phyloP scores from a whole-genome alignment of 2,329 filamentous ascomycete species.

The Hymenoscyphus fraxineus region DNA sequence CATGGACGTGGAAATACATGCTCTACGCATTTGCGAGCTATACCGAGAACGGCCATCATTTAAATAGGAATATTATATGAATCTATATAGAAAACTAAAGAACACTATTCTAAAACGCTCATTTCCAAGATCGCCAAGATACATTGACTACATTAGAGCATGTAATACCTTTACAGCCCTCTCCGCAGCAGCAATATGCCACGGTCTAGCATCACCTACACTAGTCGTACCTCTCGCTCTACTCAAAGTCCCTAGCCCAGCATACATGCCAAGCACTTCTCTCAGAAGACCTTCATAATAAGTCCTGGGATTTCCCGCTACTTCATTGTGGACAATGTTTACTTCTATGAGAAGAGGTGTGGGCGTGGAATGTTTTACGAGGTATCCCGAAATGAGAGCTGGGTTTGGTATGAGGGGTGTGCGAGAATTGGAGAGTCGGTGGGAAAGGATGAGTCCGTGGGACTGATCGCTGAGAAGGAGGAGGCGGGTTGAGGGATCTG shows the following conservation, averaged over 20 bases:
- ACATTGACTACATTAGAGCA: slow-evolving; percentile 49
- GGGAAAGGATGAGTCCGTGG: slow-evolving; percentile 69
- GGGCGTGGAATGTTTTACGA: slow-evolving; percentile 60
- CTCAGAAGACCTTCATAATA: slow-evolving; percentile 60
- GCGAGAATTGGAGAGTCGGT: slow-evolving; percentile 59
- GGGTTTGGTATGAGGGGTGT: slow-evolving; percentile 53
- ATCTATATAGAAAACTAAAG: too few relatives aligned
- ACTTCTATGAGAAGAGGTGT: slow-evolving; percentile 60
- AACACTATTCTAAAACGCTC: not conserved
- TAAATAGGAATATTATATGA: too few relatives aligned
- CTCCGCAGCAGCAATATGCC: slow-evolving; percentile 71
- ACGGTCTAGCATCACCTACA: slow-evolving; percentile 61
- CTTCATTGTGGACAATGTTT: slow-evolving; percentile 55
- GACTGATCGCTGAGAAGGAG: slow-evolving; percentile 71
- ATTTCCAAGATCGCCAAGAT: not conserved
- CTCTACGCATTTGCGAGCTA: too few relatives aligned
- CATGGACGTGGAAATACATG: too few relatives aligned
- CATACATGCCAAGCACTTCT: slow-evolving; percentile 67
- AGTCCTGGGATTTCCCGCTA: slow-evolving; percentile 32
- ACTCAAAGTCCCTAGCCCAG: slow-evolving; percentile 65
- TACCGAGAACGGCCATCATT: too few relatives aligned
- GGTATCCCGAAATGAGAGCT: slow-evolving; percentile 60
- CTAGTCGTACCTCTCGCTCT: slow-evolving; percentile 61
- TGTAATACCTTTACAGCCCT: slow-evolving; percentile 65
- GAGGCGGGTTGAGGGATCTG: slow-evolving; percentile 64